Conservation (phyloP, 805 yeast genomes). For the Lipomyces yamanashiensis region DNA sequence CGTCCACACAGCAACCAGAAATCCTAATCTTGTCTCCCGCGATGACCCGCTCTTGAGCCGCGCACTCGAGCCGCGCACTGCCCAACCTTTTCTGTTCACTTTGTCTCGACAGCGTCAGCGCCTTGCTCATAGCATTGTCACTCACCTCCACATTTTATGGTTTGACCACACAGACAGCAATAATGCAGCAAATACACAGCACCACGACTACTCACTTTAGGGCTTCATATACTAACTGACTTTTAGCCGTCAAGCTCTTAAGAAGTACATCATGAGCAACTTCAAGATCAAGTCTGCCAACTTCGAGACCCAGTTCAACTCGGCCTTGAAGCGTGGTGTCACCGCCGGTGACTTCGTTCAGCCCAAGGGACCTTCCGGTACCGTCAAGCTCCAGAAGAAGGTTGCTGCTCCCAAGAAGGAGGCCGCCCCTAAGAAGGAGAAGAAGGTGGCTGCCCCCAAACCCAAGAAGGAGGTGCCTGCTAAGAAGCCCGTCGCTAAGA, state of each 20-base stretch:
- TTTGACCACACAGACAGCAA: neutral
- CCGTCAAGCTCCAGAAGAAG: conserved; percentile 67
- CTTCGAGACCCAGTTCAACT: conserved; percentile 76
- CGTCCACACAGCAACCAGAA: neutral
- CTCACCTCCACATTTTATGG: neutral
- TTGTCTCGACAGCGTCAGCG: neutral
- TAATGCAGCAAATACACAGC: neutral
- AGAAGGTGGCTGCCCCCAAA: conserved; percentile 43
- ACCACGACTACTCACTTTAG: neutral
- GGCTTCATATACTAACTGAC: neutral
- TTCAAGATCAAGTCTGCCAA: conserved; percentile 61
- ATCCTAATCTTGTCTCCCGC: neutral
- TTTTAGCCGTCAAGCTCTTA: conserved; percentile 78
- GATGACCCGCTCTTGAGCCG: conserved; percentile 9
- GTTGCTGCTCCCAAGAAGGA: conserved; percentile 48
- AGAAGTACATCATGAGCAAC: conserved; percentile 75
- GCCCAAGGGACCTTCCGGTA: conserved; percentile 91
- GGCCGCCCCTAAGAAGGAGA: conserved; percentile 40
- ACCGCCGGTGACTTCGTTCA: conserved; percentile 74
- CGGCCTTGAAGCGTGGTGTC: conserved; percentile 80
- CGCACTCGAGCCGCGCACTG: conserved; percentile 1
- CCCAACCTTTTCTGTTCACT: neutral
- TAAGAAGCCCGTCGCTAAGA: conserved; percentile 35
- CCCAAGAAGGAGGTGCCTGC: conserved; percentile 42
- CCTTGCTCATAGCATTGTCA: neutral